Conservation (phyloP, 495 filamentous ascomycete species). For the Trichoderma orchidacearum region DNA sequence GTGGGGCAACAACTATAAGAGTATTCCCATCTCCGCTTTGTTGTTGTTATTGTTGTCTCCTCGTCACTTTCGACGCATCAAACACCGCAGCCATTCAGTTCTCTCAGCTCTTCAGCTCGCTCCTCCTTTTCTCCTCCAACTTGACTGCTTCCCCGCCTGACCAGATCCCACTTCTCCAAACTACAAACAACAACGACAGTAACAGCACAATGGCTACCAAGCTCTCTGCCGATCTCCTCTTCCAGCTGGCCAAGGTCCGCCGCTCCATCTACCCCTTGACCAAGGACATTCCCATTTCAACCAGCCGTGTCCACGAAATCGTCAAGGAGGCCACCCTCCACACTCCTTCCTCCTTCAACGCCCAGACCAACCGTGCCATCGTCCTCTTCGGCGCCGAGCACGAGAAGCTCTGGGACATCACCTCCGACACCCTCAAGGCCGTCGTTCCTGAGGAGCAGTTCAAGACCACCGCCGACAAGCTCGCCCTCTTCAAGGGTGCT, state of each 20-base stretch:
- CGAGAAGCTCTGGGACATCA: conserved; percentile 50
- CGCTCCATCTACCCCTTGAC: conserved; percentile 46
- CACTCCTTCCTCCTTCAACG: conserved; percentile 51
- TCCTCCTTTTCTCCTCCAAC: neutral
- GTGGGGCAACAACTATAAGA: no score
- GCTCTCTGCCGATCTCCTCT: conserved; percentile 23
- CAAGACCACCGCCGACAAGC: conserved; percentile 28
- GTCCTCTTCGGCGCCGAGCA: conserved; percentile 50
- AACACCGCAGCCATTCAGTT: neutral
- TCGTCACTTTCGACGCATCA: no score
- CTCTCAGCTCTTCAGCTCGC: neutral
- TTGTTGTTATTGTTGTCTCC: neutral
- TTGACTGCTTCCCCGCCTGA: neutral
- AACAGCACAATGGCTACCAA: conserved; percentile 15
- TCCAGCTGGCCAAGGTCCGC: conserved; percentile 39
- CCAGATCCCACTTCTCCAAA: neutral
- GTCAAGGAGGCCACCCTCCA: conserved; percentile 38
- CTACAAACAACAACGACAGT: conserved; percentile 4
- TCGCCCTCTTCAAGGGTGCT: conserved; percentile 38
- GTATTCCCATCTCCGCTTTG: neutral
- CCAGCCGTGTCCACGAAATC: conserved; percentile 40
- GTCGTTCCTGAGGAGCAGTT: conserved; percentile 42
- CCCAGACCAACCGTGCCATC: conserved; percentile 46
- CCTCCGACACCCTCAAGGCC: conserved; percentile 36
- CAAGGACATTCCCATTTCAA: conserved; percentile 38